Base-by-base conservation (phyloP, 2,329 filamentous ascomycete species). In the Endoconidiophora polonica region DNA sequence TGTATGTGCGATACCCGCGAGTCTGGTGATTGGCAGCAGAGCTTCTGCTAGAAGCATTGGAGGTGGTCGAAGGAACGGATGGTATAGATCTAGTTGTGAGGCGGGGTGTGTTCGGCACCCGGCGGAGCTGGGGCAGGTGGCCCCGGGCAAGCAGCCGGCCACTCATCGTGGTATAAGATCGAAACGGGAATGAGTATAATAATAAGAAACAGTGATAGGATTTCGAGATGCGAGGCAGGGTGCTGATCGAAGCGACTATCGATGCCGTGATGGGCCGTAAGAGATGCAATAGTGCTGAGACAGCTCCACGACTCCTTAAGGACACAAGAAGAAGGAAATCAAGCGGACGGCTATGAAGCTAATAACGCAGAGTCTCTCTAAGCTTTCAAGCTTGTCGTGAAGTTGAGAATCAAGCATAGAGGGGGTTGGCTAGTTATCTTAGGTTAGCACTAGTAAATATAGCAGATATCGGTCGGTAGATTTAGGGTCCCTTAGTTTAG, bases 1-100 rank as follows among this genome's bases (percentile, higher is more conserved):
- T 78, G 57, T 54, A 51, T 41, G 37, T 37, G 29, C 29, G 29
- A 12, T 33, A 33, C 29, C 29, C 29, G 23, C 45, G 48, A 24
- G 42, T 18, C 39, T 50, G 52, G n/a, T 46, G 36, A 5, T 9
- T 14, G 12, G 14, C 43, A n/a, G 6, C 4, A 24, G 33, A n/a
- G 4, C 4, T 22, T 12, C 18, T 16, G 20, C 20, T n/a, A 20
- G 33, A 33, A 9, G 51, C 10, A 2, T 20, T 14, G 12, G 46
- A 37, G 39, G 24, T 5, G 4, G 49, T 24, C 3, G 49, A 20
- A 12, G 16, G 24, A 7, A 33, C 38, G 18, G 37, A 41, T 26
- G 20, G 37, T 6, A 26, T 44, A 39, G 29, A 14, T n/a, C 18
- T 44, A 14, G 49, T 47, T 48, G 39, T 36, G 24, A 20, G 18